Evolutionary conservation across 495 filamentous ascomycete genomes (phyloP).

Genomic region (Lichina pygmaea): DNA sequence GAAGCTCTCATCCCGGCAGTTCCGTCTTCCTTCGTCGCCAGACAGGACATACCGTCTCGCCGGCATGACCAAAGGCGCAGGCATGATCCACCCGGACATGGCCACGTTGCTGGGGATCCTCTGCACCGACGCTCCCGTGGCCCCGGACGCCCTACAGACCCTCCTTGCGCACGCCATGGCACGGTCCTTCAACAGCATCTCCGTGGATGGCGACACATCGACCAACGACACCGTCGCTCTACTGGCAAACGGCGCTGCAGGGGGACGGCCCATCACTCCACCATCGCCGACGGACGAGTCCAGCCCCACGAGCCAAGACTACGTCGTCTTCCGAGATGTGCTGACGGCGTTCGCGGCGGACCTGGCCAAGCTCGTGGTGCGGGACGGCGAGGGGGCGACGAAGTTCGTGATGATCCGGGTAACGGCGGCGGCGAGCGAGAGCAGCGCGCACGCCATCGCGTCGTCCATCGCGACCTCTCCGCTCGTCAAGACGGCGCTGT

Average conservation of each 20-base stretch:
- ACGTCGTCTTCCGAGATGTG: constrained; percentile 32
- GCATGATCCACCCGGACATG: constrained; percentile 99
- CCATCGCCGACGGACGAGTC: constrained; percentile 13
- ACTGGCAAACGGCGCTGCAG: constrained; percentile 81
- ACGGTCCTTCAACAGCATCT: constrained; percentile 88
- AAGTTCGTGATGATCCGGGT: constrained; percentile 95
- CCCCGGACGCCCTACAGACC: constrained; percentile 32
- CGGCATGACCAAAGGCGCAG: constrained; percentile 93
- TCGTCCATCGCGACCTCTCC: constrained; percentile 79
- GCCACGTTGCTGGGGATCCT: constrained; percentile 83
- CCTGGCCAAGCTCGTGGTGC: constrained; percentile 75
- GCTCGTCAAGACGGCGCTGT: constrained; percentile 89
- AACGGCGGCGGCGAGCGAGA: constrained; percentile 34
- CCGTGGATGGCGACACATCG: constrained; percentile 83
- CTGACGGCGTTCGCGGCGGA: constrained; percentile 56
- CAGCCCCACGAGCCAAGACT: constrained; percentile 28
- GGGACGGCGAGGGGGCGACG: constrained; percentile 91
- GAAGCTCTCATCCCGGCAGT: constrained; percentile 68
- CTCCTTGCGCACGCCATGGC: constrained; percentile 53
- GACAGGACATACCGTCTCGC: constrained; percentile 53
- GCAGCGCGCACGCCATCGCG: constrained; percentile 30
- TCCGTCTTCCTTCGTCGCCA: constrained; percentile 62
- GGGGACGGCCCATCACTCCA: constrained; percentile 22
- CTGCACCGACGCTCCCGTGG: constrained; percentile 75
- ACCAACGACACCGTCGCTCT: constrained; percentile 93